Evolutionary conservation across 2,329 filamentous ascomycete species (phyloP).

Genomic region (Paecilomyces sp.): DNA sequence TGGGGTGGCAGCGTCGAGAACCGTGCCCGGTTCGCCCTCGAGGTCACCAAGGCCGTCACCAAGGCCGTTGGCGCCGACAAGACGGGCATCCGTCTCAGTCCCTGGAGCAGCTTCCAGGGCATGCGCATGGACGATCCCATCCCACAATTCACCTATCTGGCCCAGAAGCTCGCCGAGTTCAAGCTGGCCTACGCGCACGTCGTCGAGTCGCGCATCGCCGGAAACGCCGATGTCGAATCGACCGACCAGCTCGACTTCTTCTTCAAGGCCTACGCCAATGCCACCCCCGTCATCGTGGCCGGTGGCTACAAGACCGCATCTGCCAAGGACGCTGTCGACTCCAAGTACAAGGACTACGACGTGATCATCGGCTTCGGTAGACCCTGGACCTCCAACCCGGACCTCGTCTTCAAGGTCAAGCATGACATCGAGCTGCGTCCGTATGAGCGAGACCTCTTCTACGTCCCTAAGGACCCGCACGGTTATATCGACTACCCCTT

Average conservation of each 20-base stretch:
- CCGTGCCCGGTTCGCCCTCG: conserved; percentile 58
- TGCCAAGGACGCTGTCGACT: conserved; percentile 31
- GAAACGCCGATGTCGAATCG: conserved; percentile 22
- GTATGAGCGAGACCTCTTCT: conserved; percentile 37
- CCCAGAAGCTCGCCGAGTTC: conserved; percentile 44
- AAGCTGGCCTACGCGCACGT: conserved; percentile 56
- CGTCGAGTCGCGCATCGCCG: conserved; percentile 49
- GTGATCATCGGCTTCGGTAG: conserved; percentile 35
- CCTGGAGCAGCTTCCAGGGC: conserved; percentile 31
- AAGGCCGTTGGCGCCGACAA: conserved; percentile 39
- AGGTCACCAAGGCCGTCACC: conserved; percentile 40
- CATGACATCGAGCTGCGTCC: conserved; percentile 27
- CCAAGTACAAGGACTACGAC: conserved; percentile 21
- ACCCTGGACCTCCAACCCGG: conserved; percentile 39
- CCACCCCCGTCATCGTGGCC: conserved; percentile 44
- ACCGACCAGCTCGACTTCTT: conserved; percentile 37
- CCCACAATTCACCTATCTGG: conserved; percentile 56
- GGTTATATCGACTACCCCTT: conserved; percentile 36
- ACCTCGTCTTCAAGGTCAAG: conserved; percentile 37
- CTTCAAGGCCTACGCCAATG: conserved; percentile 33
- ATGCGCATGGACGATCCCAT: conserved; percentile 57
- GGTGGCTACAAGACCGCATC: conserved; percentile 39
- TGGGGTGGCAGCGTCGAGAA: conserved; percentile 52
- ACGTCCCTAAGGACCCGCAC: conserved; percentile 23
- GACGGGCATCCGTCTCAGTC: conserved; percentile 42